phyloP scores from a whole-genome alignment of 768 basidiomycete species.

The Gelatoporia subvermispora region DNA sequence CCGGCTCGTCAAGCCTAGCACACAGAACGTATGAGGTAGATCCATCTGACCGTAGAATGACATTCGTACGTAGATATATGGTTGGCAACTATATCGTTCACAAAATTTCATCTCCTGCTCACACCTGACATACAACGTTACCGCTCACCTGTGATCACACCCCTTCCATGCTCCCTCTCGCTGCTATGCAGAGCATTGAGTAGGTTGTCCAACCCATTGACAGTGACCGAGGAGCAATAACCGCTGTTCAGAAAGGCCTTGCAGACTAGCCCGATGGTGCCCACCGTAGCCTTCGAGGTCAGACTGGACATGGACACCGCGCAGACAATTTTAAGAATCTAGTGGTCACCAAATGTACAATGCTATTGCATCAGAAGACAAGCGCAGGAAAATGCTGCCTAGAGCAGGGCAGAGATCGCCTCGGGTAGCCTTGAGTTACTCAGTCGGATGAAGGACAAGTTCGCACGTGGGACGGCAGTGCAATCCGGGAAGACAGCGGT shows the following conservation, averaged over 20 bases:
- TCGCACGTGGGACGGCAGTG: too few species aligned
- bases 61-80: conserved; percentile 83
- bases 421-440: too few species aligned
- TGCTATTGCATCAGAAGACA: too few species aligned
- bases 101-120: too few species aligned
- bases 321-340: too few species aligned
- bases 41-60: neutral
- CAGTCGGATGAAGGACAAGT: too few species aligned
- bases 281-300: conserved; percentile 57
- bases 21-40: neutral
- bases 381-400: too few species aligned
- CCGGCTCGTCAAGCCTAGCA: conserved; percentile 70
- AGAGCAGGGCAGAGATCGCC: too few species aligned
- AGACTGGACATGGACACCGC: conserved; percentile 14
- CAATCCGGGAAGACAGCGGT: too few species aligned
- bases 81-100: conserved; percentile 80
- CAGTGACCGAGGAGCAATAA: conserved; percentile 57
- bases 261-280: conserved; percentile 68
- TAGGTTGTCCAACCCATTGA: conserved; percentile 66
- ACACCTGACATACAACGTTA: neutral
- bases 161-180: conserved; percentile 46
- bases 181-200: conserved; percentile 51
- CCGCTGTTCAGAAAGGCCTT: conserved; percentile 72
- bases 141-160: conserved; percentile 65
- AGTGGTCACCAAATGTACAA: too few species aligned